Conservation (phyloP, 208 protist species). For the Kentomonas sorsogonicus region DNA sequence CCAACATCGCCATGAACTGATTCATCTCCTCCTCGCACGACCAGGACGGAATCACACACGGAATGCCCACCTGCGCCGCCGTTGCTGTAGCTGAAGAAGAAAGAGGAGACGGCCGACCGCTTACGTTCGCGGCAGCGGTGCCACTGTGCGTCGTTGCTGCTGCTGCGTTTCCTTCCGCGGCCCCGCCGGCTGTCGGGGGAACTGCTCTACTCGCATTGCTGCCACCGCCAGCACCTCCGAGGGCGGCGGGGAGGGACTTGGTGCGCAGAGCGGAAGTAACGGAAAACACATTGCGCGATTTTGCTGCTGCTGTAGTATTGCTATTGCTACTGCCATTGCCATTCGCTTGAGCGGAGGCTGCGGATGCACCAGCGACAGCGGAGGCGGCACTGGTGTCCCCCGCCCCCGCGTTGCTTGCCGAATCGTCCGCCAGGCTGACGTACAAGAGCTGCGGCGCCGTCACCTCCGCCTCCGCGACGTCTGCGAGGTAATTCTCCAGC, state of each 20-base stretch:
- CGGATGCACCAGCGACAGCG: background rate
- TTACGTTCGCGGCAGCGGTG: constrained; percentile 36
- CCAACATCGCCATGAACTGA: background rate
- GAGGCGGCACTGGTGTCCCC: background rate
- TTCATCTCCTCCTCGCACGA: background rate
- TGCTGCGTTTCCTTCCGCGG: background rate
- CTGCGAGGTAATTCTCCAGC: constrained; percentile 49
- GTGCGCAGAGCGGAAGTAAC: too few relatives aligned
- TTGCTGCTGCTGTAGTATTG: background rate
- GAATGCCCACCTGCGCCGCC: constrained; percentile 28
- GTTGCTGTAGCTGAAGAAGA: constrained; percentile 31
- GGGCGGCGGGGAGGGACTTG: too few relatives aligned
- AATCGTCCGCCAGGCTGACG: too few relatives aligned
- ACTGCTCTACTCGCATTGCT: too few relatives aligned
- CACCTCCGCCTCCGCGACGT: constrained; percentile 67
- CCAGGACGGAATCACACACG: constrained; percentile 3
- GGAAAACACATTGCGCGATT: background rate
- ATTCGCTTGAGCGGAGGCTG: background rate
- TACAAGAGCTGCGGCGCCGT: too few relatives aligned
- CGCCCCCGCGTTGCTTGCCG: background rate
- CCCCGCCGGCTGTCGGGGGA: background rate
- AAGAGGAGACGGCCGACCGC: constrained; percentile 55
- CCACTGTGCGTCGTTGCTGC: constrained; percentile 15
- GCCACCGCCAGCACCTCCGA: too few relatives aligned
- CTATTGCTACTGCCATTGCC: background rate